These are phyloP conservation scores for Pulveroboletus sp. DNA, from an alignment of 768 basidiomycete species.

Conservation along the genomic window DNA sequence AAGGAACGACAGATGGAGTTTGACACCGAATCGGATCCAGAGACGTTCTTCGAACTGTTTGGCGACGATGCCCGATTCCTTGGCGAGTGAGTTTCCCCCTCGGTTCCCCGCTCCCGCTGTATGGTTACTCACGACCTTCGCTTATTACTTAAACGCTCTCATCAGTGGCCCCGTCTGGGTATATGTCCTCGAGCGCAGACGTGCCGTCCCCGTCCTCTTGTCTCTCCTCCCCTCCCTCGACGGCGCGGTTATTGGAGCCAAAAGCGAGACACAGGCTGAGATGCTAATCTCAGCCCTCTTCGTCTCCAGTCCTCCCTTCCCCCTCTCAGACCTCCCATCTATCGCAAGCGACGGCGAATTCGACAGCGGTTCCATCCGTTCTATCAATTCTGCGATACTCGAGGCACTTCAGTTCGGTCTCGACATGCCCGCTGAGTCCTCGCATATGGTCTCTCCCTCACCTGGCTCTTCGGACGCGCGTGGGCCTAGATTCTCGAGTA, in stretches of 20 bases:
- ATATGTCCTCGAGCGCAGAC: conserved; percentile 80
- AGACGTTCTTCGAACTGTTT: conserved; percentile 75
- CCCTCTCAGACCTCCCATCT: conserved; percentile 58
- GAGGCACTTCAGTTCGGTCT: conserved; percentile 39
- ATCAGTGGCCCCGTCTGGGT: conserved; percentile 86
- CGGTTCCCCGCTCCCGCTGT: background rate
- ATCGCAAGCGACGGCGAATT: conserved; percentile 35
- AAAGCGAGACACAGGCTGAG: conserved; percentile 67
- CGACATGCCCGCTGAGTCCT: conserved; percentile 41
- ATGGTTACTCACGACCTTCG: conserved; percentile 6
- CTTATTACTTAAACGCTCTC: conserved; percentile 1
- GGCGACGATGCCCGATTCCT: conserved; percentile 73
- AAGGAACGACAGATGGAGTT: conserved; percentile 91
- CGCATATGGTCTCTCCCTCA: conserved; percentile 40
- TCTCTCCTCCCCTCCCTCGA: conserved; percentile 62
- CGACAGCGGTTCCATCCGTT: conserved; percentile 36
- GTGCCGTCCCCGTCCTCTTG: conserved; percentile 77
- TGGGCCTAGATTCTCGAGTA: conserved; percentile 17
- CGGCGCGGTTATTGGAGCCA: conserved; percentile 70
- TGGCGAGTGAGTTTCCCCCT: conserved; percentile 59
- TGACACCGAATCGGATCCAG: conserved; percentile 79
- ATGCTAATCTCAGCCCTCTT: conserved; percentile 77
- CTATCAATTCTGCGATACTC: conserved; percentile 47
- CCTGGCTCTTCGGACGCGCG: conserved; percentile 23
- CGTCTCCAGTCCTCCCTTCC: conserved; percentile 80